Evolutionary conservation across 1,139 yeast species (phyloP), one percentile per base, ranked within the genome.

Genomic region (Yarrowia galli): DNA sequence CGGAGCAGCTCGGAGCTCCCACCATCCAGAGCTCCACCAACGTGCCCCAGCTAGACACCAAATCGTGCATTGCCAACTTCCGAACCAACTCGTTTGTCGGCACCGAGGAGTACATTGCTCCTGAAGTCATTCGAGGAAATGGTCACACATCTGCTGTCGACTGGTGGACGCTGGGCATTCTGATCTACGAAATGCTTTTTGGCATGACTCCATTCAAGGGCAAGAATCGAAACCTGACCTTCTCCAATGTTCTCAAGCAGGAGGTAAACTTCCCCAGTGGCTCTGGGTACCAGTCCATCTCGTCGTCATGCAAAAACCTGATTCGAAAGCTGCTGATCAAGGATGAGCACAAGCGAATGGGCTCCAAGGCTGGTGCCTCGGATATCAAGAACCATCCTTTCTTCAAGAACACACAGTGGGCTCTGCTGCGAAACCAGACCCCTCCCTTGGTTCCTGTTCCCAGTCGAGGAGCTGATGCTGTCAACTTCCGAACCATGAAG

Each of bases 141-240:
- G 99, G 99, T 0, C 99, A 95, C 75, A 95, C 98, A 0, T 89
- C 95, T 28, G 97, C 98, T 0, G 99, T 95, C 20, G 99, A 95
- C 78, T 95, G 99, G 99, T 95, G 99, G 99, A 95, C 99, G 0
- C 81, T 95, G 71, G 99, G 99, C 1, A 92, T 95, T 45, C 84
- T 95, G 73, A 82, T 92, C 32, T 95, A 87, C 77, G 99, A 95
- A 76, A 95, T 95, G 99, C 81, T 95, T 49, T 92, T 87, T 77
- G 98, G 98, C 1, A 90, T 92, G 12, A 95, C 99, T 0, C 99
- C 99, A 0, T 95, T 95, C 80, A 95, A 95, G 78, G 99, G 99
- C 8, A 82, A 86, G 60, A 92, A 88, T 72, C 84, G 98, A 64
- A 92, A 92, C 75, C 88, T 88, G 73, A 95, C 99, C 0, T 95